Evolutionary conservation across 78 protist species (phyloP), one percentile per base, ranked within the genome.

Genomic region (Chrysochromulina parva): DNA sequence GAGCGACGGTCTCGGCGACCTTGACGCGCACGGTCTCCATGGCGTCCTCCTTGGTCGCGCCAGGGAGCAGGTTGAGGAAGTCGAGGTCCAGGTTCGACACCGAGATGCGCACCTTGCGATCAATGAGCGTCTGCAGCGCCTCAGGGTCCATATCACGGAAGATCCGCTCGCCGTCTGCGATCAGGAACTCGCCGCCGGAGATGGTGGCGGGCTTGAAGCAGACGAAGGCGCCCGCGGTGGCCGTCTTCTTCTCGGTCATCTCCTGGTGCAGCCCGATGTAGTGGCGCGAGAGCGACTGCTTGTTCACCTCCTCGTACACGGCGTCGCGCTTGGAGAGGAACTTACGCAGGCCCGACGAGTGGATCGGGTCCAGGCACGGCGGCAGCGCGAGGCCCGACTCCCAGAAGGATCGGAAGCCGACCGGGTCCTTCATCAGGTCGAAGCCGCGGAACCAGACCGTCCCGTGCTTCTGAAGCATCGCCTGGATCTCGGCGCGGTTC

Each of bases 341-440:
- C 67, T 69, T 47, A 62, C 90, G 90, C 14, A 86, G 90, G 66
- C 90, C 90, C 5, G 90, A 86, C 28, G 90, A 22, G 90, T 86
- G 90, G 74, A 86, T 53, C 13, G 90, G 90, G 62, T 86, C 90
- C 20, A 86, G 80, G 90, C 90, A 86, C 47, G 76, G 90, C 22
- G 6, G 14, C 20, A 86, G 90, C 16, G 9, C 90, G 13, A 86
- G 78, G n/a, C n/a, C n/a, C 58, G 80, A 16, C 47, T 86, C 90
- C 76, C 57, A 86, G 60, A 86, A 50, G 48, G 50, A 11, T 26
- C 81, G 90, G 80, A 86, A 86, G 59, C 90, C 90, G 2, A 22
- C 81, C 22, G 55, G 55, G 28, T 65, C 58, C 81, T 86, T 86
- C 60, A 53, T 60, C 52, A 86, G n/a, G 50, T 86, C 80, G 22